Conservation (phyloP, 352 stramenopile species). For the Phytophthora boehmeriae region DNA sequence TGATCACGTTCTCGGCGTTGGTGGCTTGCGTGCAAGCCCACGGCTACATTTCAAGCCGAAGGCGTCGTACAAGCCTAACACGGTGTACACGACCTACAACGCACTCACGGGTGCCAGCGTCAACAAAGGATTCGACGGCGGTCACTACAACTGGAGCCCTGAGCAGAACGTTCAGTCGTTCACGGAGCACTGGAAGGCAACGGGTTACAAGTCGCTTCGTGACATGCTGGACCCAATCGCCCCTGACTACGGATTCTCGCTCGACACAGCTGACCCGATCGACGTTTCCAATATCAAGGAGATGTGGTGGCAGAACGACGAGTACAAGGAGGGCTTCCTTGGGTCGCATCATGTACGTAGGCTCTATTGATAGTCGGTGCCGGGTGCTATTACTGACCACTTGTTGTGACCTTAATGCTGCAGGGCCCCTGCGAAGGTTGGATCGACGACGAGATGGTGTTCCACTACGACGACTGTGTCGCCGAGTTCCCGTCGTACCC, state of each 20-base stretch:
- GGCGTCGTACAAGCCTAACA: slow-evolving; percentile 32
- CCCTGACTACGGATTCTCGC: slow-evolving; percentile 38
- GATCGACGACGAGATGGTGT: slow-evolving; percentile 50
- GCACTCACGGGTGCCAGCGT: slow-evolving; percentile 26
- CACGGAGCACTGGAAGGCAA: slow-evolving; percentile 29
- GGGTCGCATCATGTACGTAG: slow-evolving; percentile 44
- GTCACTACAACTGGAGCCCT: slow-evolving; percentile 38
- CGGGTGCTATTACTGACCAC: neutral
- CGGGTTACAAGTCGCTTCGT: slow-evolving; percentile 39
- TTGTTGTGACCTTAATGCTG: neutral
- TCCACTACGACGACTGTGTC: slow-evolving; percentile 55
- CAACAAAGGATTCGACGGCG: slow-evolving; percentile 37
- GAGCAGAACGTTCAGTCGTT: slow-evolving; percentile 42
- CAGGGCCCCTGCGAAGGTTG: slow-evolving; percentile 56
- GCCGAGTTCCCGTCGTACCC: slow-evolving; percentile 43
- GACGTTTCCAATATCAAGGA: slow-evolving; percentile 39
- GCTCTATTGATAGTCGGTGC: neutral
- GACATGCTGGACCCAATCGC: slow-evolving; percentile 42
- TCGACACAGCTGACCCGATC: slow-evolving; percentile 22
- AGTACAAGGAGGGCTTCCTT: slow-evolving; percentile 46
- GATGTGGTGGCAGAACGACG: slow-evolving; percentile 50
- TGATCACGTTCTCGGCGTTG: slow-evolving; percentile 16
- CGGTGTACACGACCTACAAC: slow-evolving; percentile 35
- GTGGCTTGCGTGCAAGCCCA: slow-evolving; percentile 16
- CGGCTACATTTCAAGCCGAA: slow-evolving; percentile 28